Base-by-base conservation (phyloP, 139 green algal genomes). In the Auxenochlorella pyrenoidosa region DNA sequence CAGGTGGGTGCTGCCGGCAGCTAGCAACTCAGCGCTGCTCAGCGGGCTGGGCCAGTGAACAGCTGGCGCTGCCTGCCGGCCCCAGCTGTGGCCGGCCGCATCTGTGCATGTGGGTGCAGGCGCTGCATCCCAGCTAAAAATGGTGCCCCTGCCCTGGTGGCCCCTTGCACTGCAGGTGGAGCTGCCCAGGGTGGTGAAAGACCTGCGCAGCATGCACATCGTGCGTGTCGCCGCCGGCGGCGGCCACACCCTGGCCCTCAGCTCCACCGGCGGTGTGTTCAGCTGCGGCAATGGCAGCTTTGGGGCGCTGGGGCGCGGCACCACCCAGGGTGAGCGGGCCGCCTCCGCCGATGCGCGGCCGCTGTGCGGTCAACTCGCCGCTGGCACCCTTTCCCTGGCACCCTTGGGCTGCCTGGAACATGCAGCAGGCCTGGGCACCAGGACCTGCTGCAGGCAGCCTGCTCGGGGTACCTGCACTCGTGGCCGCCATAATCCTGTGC, bases 261-360 rank as follows among this genome's bases (percentile, higher is more conserved):
- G 60, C 75, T 84, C 65, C 16, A 86, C 66, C 0, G 94, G 94
- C 32, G 68, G 89, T 15, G 91, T 95, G 24, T 95, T 92, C 80
- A 90, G 91, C 13, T 94, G 86, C 72, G 94, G 94, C 15, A 85
- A 94, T 72, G 95, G 91, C 41, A 93, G 77, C 36, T 97, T 94
- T 83, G 94, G 94, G 4, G 89, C 82, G 10, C 87, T 97, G 75
- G 91, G 94, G 10, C 68, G 82, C 5, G 82, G 70, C 65, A 85
- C 60, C 21, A 43, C 40, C 16, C 51, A 79, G n/a, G 82, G 82
- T 79, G 68, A 10, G 79, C 36, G 16, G 60, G 32, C 68, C 1
- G 13, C 2, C 68, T 26, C 12, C 15, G 24, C n/a, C 68, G 1
- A 43, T 32, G 30, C 26, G 60, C 60, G 24, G 60, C 60, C n/a